Base-by-base conservation (phyloP, 768 basidiomycete species). In the Serendipita indica region DNA sequence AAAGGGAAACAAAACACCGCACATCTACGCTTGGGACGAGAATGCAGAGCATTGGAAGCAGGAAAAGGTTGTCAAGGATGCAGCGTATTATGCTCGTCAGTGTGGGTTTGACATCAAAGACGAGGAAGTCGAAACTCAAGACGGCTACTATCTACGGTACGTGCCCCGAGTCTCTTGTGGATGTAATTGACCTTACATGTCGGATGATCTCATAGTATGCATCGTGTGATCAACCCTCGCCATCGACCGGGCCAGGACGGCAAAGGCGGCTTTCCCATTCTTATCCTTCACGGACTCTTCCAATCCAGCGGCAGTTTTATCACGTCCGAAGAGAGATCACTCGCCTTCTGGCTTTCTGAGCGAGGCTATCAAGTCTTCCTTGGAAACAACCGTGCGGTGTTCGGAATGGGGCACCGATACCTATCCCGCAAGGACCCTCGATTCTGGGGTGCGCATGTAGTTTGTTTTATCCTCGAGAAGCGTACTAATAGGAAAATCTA, bases 271-370 rank as follows among this genome's bases (percentile, higher is more conserved):
- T 75, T 70, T 65, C 75, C 75, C 0, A 70, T 76, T 18, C 64
- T 77, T 18, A 70, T 77, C 58, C 68, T 74, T 57, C 75, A 77
- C 65, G 75, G 76, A 7, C 67, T 77, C 3, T 77, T 77, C 65
- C 76, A 77, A 65, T 72, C 69, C 1, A 71, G 71, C 20, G 76
- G 76, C 20, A 70, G 68, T 33, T 77, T 77, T 66, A 70, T 77
- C 60, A 77, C 76, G 1, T 73, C 72, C 3, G 76, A 77, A 64
- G 76, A 77, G 43, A 67, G 76, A 13, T 72, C 70, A 22, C 64
- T 77, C 37, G 76, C 76, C 1, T 76, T 77, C 65, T 77, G 76
- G 76, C 67, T 77, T 5, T 72, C 75, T 14, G 71, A 72, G 58
- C 72, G 76, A 39, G 71, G 72, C 14, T 77, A 76, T 61, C 72